Percentiles rank a stretch among this genome's conserved stretches.
These are phyloP conservation scores for Capsicum chinense DNA, from an alignment of 257 asterid genomes.

Conservation along the genomic window DNA sequence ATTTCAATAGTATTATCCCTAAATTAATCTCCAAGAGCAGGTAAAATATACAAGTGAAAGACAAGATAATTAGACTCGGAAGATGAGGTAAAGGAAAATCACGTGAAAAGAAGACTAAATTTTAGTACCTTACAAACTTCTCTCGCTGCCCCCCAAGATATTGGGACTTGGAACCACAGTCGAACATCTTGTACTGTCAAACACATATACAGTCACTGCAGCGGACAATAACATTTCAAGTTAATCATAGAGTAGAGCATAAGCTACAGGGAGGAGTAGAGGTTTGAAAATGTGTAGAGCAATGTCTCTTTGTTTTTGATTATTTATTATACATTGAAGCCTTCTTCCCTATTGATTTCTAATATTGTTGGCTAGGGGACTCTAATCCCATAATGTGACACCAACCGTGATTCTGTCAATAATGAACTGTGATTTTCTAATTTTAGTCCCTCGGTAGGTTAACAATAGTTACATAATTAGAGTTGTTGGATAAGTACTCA, in stretches of 20 bases:
- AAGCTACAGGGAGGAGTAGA: not conserved
- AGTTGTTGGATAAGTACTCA: not conserved
- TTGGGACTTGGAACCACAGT: constrained; percentile 73
- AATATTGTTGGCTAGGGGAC: not conserved
- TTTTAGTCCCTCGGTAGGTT: not conserved
- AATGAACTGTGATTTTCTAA: not conserved
- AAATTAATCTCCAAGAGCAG: not conserved
- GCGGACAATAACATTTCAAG: constrained; percentile 31
- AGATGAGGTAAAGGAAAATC: constrained; percentile 1
- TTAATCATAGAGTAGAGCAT: constrained; percentile 24
- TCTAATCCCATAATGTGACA: constrained; percentile 19
- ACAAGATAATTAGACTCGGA: constrained; percentile 5
- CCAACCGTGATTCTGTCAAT: not conserved
- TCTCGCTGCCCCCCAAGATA: constrained; percentile 76
- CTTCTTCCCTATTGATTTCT: not conserved
- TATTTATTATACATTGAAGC: not conserved
- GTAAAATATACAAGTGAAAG: not conserved
- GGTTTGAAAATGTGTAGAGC: constrained; percentile 1
- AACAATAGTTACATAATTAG: not conserved
- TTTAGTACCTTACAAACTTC: constrained; percentile 77
- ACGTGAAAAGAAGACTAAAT: constrained; percentile 13
- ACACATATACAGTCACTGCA: constrained; percentile 56
- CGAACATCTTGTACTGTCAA: constrained; percentile 65
- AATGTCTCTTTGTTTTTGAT: not conserved
- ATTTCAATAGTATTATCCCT: not conserved